Evolutionary conservation across 495 filamentous ascomycete genomes (phyloP).

Genomic region (Penicillium alfredii): DNA sequence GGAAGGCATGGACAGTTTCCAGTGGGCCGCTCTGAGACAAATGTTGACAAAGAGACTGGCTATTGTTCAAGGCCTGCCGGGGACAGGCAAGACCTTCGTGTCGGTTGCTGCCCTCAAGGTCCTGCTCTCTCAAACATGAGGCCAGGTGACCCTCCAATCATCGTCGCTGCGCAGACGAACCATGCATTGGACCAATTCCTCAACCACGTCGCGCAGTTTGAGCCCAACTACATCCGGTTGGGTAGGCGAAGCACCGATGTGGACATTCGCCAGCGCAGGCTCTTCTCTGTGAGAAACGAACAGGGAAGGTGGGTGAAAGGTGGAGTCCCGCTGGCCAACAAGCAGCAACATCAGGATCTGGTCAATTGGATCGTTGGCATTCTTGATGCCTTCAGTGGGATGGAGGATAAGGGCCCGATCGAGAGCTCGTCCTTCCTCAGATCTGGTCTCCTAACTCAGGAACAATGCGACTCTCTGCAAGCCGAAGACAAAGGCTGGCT

Average conservation of each 20-base stretch:
- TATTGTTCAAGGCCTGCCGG: constrained; percentile 86
- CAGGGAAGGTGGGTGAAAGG: constrained; percentile 24
- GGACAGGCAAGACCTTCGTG: constrained; percentile 82
- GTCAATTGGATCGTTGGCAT: no score
- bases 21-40: constrained; percentile 58
- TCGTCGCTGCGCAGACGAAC: constrained; percentile 84
- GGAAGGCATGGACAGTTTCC: constrained; percentile 60
- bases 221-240: constrained; percentile 65
- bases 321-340: no score
- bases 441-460: no score
- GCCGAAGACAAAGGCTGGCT: constrained; percentile 43
- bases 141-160: constrained; percentile 60
- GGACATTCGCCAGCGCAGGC: constrained; percentile 58
- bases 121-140: constrained; percentile 57
- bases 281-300: constrained; percentile 52
- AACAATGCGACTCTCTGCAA: constrained; percentile 57
- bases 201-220: constrained; percentile 56
- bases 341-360: no score
- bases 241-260: constrained; percentile 69
- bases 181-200: constrained; percentile 89
- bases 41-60: constrained; percentile 70
- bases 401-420: no score
- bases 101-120: constrained; percentile 66
- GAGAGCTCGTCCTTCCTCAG: no score
- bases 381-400: no score